A percentile compares a stretch with the other conserved stretches of the same genome.
phyloP scores from a whole-genome alignment of 2,329 filamentous ascomycete species.

The Penicillium sp. region DNA sequence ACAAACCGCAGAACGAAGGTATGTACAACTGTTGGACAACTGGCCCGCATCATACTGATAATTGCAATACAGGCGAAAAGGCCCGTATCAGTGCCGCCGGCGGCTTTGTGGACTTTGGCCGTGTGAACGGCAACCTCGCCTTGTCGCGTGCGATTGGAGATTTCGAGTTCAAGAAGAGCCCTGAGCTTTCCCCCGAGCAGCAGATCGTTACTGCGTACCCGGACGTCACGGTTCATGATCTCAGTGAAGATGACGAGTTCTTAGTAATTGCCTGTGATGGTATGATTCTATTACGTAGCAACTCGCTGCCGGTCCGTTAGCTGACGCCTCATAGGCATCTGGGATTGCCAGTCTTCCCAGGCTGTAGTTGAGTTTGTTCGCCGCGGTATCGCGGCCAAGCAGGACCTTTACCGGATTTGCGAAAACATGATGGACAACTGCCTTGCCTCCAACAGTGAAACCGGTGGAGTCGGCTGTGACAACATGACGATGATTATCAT shows the following conservation, averaged over 20 bases:
- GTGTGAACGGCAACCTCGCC: constrained; percentile 97
- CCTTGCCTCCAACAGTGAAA: constrained; percentile 95
- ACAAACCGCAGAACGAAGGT: constrained; percentile 99
- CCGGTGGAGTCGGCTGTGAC: constrained; percentile 95
- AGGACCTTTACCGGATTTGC: constrained; percentile 91
- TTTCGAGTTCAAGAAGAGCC: constrained; percentile 99
- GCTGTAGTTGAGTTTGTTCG: constrained; percentile 96
- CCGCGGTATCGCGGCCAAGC: constrained; percentile 93
- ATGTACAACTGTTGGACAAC: constrained; percentile 24
- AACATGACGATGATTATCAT: constrained; percentile 99
- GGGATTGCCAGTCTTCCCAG: constrained; percentile 99
- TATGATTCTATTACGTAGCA: constrained; percentile 50
- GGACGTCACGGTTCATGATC: constrained; percentile 88
- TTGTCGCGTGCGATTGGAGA: constrained; percentile 97
- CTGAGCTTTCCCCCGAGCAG: constrained; percentile 94
- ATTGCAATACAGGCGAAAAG: constrained; percentile 75
- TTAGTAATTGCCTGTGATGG: constrained; percentile 90
- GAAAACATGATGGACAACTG: constrained; percentile 99
- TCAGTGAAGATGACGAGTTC: constrained; percentile 94
- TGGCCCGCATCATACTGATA: constrained; percentile 17
- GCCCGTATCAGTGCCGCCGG: constrained; percentile 93
- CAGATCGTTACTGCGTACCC: constrained; percentile 98
- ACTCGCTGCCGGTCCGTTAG: background rate
- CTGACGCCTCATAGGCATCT: constrained; percentile 73
- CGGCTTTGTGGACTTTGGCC: constrained; percentile 97